phyloP scores from a whole-genome alignment of 306 rosid genomes.

The Pyrus bretschneideri region DNA sequence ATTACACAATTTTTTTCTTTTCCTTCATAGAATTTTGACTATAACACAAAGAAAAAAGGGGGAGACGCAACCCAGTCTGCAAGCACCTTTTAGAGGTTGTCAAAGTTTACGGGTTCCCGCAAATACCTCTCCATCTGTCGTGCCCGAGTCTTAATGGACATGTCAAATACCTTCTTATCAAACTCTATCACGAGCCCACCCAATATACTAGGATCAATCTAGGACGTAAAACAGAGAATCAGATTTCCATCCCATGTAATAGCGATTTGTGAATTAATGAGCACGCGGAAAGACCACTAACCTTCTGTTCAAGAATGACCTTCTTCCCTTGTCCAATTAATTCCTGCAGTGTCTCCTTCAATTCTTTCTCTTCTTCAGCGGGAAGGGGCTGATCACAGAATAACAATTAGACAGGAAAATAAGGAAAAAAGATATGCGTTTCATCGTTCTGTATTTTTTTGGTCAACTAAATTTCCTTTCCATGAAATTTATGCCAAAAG shows the following conservation, averaged over 20 bases:
- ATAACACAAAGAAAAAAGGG: conserved; percentile 10
- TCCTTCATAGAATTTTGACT: conserved; percentile 15
- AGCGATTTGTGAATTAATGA: neutral
- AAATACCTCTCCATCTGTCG: conserved; percentile 91
- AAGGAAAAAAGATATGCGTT: neutral
- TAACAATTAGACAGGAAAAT: conserved; percentile 1
- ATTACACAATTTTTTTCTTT: conserved; percentile 11
- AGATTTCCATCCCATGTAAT: neutral
- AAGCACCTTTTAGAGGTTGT: conserved; percentile 39
- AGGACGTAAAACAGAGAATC: conserved; percentile 2
- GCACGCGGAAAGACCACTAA: conserved; percentile 2
- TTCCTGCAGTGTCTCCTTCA: conserved; percentile 74
- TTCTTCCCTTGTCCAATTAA: conserved; percentile 68
- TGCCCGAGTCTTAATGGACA: conserved; percentile 84
- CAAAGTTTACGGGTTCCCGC: conserved; percentile 51
- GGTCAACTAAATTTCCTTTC: no score
- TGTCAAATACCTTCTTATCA: conserved; percentile 72
- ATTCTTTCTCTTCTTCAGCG: conserved; percentile 77
- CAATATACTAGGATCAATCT: conserved; percentile 86
- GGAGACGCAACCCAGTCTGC: conserved; percentile 12
- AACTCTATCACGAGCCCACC: conserved; percentile 88
- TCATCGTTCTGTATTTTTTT: neutral
- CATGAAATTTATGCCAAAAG: no score
- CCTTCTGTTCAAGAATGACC: conserved; percentile 85
- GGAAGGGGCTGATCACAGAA: conserved; percentile 64